Conservation (phyloP, 768 basidiomycete species). For the Kwoniella sp. region DNA sequence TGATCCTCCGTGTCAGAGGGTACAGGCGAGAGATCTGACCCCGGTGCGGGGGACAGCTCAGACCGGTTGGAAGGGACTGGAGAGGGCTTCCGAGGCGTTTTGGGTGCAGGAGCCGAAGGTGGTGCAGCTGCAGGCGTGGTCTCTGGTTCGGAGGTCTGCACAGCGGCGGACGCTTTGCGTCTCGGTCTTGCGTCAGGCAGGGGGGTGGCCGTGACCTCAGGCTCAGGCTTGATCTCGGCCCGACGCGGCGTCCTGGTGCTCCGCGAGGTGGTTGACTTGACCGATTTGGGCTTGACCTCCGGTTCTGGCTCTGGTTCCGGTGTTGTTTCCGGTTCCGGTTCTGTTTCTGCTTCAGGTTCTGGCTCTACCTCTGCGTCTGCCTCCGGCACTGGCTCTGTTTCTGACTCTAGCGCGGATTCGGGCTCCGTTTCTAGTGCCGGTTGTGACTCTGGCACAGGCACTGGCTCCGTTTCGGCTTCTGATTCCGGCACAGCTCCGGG, state of each 20-base stretch:
- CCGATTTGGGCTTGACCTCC: background rate
- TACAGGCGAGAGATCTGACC: slow-evolving; percentile 16
- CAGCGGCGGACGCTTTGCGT: background rate
- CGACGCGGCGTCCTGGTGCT: too few relatives aligned
- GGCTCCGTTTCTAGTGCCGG: too few relatives aligned
- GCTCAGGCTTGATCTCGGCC: too few relatives aligned
- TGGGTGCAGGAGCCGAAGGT: too few relatives aligned
- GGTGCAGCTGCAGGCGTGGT: background rate
- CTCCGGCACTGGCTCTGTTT: too few relatives aligned
- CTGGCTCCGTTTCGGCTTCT: too few relatives aligned
- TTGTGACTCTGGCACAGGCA: too few relatives aligned
- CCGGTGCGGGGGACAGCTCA: slow-evolving; percentile 18
- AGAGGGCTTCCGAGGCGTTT: slow-evolving; percentile 10
- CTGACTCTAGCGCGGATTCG: too few relatives aligned
- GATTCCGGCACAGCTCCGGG: too few relatives aligned
- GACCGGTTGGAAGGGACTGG: slow-evolving; percentile 14
- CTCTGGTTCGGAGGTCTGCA: background rate
- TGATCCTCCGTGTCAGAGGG: slow-evolving; percentile 5
- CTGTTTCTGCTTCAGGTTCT: background rate
- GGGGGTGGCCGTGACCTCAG: too few relatives aligned
- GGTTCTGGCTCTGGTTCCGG: background rate
- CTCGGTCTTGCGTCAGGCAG: too few relatives aligned
- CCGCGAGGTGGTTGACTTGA: background rate
- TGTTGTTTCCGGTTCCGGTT: background rate
- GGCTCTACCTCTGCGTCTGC: background rate